Conservation (phyloP, 2,329 filamentous ascomycete species). For the Lizonia empirigonia region DNA sequence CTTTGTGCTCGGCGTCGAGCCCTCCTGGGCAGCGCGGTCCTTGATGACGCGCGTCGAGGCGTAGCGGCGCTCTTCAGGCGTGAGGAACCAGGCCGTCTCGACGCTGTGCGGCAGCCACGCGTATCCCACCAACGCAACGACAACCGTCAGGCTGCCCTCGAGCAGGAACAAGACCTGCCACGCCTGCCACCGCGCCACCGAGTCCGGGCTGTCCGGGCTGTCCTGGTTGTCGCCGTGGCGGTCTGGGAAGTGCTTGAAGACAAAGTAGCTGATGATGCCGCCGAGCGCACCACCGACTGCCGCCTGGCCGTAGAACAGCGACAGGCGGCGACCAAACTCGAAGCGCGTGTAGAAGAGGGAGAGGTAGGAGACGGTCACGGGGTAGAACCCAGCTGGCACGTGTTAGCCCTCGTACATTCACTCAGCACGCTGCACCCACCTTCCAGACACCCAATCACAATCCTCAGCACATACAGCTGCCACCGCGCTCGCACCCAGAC, state of each 20-base stretch:
- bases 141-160: constrained; percentile 55
- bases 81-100: constrained; percentile 59
- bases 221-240: constrained; percentile 18
- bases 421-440: constrained; percentile 38
- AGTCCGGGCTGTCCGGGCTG: no score
- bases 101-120: constrained; percentile 58
- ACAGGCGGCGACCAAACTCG: constrained; percentile 61
- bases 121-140: constrained; percentile 55
- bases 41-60: constrained; percentile 54
- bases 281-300: constrained; percentile 63
- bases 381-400: constrained; percentile 61
- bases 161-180: constrained; percentile 60
- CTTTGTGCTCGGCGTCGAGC: constrained; percentile 5
- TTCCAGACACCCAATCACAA: constrained; percentile 56
- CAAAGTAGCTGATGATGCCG: constrained; percentile 58
- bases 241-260: constrained; percentile 53
- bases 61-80: constrained; percentile 53
- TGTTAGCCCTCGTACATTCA: constrained; percentile 23
- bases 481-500: constrained; percentile 54
- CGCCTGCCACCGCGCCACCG: constrained; percentile 51
- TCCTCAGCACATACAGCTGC: constrained; percentile 55
- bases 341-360: constrained; percentile 64
- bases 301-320: constrained; percentile 63
- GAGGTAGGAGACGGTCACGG: constrained; percentile 63
- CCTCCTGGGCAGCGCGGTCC: constrained; percentile 44